These are phyloP conservation scores for Malassezia arunalokei DNA, from an alignment of 1,284 basidiomycete genomes.

Conservation along the genomic window DNA sequence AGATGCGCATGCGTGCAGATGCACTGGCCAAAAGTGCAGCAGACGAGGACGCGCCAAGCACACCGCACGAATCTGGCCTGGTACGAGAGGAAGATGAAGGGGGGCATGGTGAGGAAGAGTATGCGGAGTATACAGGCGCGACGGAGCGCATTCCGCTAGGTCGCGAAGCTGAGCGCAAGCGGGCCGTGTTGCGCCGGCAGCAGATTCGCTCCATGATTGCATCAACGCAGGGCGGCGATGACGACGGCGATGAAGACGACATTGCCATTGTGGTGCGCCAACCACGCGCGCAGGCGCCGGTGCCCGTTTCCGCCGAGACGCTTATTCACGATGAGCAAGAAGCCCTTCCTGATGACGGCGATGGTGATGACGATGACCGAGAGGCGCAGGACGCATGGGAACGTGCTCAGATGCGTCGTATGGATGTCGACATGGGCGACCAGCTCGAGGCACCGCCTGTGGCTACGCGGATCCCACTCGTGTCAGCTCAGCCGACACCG, in stretches of 20 bases:
- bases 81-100: conserved; percentile 37
- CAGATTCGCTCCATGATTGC: conserved; percentile 17
- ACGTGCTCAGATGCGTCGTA: conserved; percentile 24
- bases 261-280: conserved; percentile 15
- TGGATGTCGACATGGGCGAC: conserved; percentile 7
- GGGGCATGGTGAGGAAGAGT: conserved; percentile 37
- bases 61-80: conserved; percentile 31
- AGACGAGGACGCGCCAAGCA: conserved; percentile 7
- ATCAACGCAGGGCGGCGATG: neutral
- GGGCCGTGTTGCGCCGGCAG: conserved; percentile 16
- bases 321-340: conserved; percentile 10
- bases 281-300: neutral
- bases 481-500: conserved; percentile 25
- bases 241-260: conserved; percentile 7
- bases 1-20: neutral
- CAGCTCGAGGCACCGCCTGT: neutral
- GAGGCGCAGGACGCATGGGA: conserved; percentile 50
- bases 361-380: conserved; percentile 61
- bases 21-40: neutral
- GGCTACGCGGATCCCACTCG: conserved; percentile 23
- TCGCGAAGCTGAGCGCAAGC: conserved; percentile 20
- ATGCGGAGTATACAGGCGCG: conserved; percentile 35
- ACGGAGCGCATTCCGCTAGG: conserved; percentile 35
- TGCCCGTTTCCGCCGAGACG: neutral
- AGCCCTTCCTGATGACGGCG: conserved; percentile 47